phyloP scores from a whole-genome alignment of 495 filamentous ascomycete genomes.

The Talaromyces wortmannii region DNA sequence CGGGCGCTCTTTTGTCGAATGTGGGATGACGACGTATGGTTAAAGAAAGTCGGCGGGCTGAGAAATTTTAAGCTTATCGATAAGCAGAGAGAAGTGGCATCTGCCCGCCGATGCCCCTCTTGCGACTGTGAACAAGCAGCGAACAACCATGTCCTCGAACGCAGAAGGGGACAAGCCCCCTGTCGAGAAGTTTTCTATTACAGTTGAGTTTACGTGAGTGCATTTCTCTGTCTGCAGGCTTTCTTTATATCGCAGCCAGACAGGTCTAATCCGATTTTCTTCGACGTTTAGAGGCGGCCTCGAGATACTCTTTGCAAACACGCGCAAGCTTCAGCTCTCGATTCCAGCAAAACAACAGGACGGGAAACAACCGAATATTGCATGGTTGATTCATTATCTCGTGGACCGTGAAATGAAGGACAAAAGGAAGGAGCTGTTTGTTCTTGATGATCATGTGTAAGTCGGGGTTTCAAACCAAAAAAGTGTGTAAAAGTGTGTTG shows the following conservation, averaged over 20 bases:
- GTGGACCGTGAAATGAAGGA: constrained; percentile 81
- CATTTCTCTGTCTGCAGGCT: constrained; percentile 6
- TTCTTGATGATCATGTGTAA: constrained; percentile 83
- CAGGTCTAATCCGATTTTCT: constrained; percentile 8
- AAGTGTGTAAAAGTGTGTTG: neutral
- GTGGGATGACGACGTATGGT: neutral
- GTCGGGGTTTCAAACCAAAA: constrained; percentile 22
- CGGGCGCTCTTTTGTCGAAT: neutral
- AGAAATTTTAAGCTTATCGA: constrained; percentile 38
- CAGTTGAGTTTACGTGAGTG: constrained; percentile 71
- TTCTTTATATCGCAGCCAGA: neutral
- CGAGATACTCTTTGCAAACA: constrained; percentile 88
- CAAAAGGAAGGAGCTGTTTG: constrained; percentile 79
- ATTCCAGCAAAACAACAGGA: constrained; percentile 56
- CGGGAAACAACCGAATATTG: constrained; percentile 58
- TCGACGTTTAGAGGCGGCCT: constrained; percentile 66
- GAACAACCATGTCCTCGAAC: neutral
- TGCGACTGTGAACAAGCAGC: too few relatives aligned
- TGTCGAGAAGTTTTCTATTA: constrained; percentile 37
- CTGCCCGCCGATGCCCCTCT: too few relatives aligned
- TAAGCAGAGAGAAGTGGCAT: constrained; percentile 16
- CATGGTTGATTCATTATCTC: constrained; percentile 73
- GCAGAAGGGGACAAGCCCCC: neutral
- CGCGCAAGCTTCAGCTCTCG: constrained; percentile 60
- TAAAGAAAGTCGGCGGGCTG: neutral